Base-by-base conservation (phyloP, 2,329 filamentous ascomycete genomes). In the Rhynchosporium graminicola region DNA sequence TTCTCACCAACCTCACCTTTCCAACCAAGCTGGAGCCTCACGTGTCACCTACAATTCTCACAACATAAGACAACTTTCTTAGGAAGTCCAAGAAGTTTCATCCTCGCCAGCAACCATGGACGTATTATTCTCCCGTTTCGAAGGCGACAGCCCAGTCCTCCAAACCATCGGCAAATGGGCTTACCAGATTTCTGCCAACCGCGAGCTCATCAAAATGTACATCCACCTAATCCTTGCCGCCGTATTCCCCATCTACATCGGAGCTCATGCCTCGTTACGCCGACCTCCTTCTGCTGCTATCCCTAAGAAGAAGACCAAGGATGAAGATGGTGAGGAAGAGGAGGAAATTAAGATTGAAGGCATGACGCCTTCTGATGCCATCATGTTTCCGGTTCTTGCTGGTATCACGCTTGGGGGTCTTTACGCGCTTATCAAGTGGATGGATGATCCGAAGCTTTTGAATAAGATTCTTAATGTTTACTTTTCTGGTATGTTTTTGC, bases 401-500 rank as follows among this genome's bases (percentile, higher is more conserved):
- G 91, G 87, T 1, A 72, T 80, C 9, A 86, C 88, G 1, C 83
- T 98, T 8, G 82, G 87, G 47, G 86, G 86, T 4, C 80, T 98
- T 12, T 98, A 98, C 78, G 88, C 93, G 70, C 80, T 97, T 63
- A 92, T 98, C 73, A 92, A 96, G 74, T 95, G 89, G 83, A 84
- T 97, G 60, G 82, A 94, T 67, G 91, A 97, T 71, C 88, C 92
- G 0, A 81, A 87, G 10, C 79, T 96, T 28, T 77, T 98, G 71
- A 97, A 94, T 78, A 90, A 88, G 76, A 83, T 96, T 45, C 79
- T 98, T 28, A 88, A 90, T 45, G 86, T 83, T 72, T 97, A 98
- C 79, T 93, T 97, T 77, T 90, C 90, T 3, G 40, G 60, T 59
- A 55, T 33, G 63, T 60, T 12, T 15, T 48, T 29, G 29, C 7